Percentiles rank a stretch among this genome's conserved stretches.
Evolutionary conservation across 2,329 filamentous ascomycete genomes (phyloP).

Genomic region (Colletotrichum godetiae): DNA sequence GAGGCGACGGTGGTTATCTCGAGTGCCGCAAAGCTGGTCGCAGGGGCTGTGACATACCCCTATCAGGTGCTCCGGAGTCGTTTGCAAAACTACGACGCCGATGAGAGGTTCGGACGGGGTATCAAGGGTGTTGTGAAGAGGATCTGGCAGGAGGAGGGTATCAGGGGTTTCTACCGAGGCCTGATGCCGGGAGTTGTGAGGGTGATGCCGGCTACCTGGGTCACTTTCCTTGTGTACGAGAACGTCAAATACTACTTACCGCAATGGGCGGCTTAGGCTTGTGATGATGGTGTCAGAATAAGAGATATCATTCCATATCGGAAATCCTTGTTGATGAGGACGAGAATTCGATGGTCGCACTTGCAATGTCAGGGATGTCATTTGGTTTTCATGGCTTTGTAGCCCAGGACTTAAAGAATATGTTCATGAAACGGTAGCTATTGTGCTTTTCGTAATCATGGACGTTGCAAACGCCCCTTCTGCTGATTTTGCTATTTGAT

Average conservation of each 20-base stretch:
- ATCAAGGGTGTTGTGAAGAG: constrained; percentile 76
- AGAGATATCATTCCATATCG: not conserved
- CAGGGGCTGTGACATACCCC: constrained; percentile 91
- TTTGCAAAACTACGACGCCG: constrained; percentile 89
- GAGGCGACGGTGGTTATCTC: constrained; percentile 85
- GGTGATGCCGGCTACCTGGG: constrained; percentile 93
- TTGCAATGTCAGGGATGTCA: not conserved
- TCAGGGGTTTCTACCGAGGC: constrained; percentile 90
- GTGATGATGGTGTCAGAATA: not conserved
- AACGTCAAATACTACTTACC: constrained; percentile 83
- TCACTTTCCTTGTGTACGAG: constrained; percentile 97
- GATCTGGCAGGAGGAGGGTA: constrained; percentile 83
- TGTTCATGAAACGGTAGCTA: not conserved
- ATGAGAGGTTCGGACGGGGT: constrained; percentile 77
- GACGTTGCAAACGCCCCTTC: not conserved
- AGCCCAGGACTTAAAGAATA: not conserved
- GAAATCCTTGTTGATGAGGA: not conserved
- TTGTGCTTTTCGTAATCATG: not conserved
- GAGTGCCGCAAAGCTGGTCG: constrained; percentile 84
- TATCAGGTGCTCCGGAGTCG: constrained; percentile 92
- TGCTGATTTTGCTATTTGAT: not conserved
- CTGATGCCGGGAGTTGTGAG: constrained; percentile 89
- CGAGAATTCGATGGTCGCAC: not conserved
- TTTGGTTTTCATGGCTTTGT: not conserved
- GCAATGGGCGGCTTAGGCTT: constrained; percentile 39